Base-by-base conservation (phyloP, 208 protist species). In the Acanthamoeba castellanii region DNA sequence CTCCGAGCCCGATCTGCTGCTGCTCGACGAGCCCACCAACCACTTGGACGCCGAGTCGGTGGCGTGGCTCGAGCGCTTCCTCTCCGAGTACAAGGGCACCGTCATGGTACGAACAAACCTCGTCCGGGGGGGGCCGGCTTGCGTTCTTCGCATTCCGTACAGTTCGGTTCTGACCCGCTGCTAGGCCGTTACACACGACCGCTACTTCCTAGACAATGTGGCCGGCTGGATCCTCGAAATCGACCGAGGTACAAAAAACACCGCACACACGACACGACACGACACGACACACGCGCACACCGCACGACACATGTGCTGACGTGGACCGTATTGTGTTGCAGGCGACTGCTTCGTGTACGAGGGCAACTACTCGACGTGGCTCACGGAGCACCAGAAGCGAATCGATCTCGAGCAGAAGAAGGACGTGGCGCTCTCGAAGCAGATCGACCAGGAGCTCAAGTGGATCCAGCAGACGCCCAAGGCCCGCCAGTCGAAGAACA, bases 171-270 rank as follows among this genome's bases (percentile, higher is more conserved):
- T 5, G 3, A 55, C 13, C 13, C 11, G 5, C 45, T 84, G 20
- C 27, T 11, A 85, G 76, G 96, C 96, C 18, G 89, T 97, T 27
- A 97, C 96, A 78, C 96, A 97, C 45, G 96, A 97, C 76, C 95
- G 96, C n/a, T 97, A 97, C 50, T 97, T 97, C 76, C 92, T 97
- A 22, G 96, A 97, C 42, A 96, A 95, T 87, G 96, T 97, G 0
- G 96, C 96, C 5, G 82, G 66, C 68, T 97, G 93, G 91, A 97
- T 97, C 68, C 42, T 97, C 61, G 95, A 96, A 55, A 27, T 95
- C 8, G 82, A 96, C 25, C 42, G 85, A 74, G 85, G 82, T 89
- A 9, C 9, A 8, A 88, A n/a, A 57, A 89, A 22, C 47, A 9
- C 81, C 32, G n/a, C 37, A 52, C n/a, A 4, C 32, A 4, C n/a